A percentile compares a stretch with the other conserved stretches of the same genome.
These are phyloP conservation scores for Phytophthora colocasiae DNA, from an alignment of 352 stramenopile genomes.

Conservation along the genomic window DNA sequence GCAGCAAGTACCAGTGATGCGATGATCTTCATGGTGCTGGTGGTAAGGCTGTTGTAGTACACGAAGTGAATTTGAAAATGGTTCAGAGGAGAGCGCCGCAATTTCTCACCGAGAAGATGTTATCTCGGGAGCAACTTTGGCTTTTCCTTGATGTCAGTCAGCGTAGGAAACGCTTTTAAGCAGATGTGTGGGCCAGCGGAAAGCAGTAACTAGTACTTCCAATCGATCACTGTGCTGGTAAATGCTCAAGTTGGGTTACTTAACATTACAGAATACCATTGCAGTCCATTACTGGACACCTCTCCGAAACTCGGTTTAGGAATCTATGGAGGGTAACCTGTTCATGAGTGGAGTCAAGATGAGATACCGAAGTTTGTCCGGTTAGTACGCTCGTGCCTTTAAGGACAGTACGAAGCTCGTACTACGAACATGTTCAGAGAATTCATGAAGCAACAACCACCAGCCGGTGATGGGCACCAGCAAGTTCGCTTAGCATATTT, in stretches of 20 bases:
- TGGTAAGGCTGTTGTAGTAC: not conserved
- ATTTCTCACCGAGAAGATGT: slow-evolving; percentile 2
- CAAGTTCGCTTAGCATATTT: not conserved
- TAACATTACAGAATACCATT: not conserved
- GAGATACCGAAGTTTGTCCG: no score
- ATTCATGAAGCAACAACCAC: no score
- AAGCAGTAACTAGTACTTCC: slow-evolving; percentile 13
- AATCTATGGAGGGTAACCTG: not conserved
- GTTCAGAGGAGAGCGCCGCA: not conserved
- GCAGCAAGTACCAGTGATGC: slow-evolving; percentile 10
- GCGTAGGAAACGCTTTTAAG: slow-evolving; percentile 4
- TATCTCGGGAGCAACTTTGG: no score
- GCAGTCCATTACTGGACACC: not conserved
- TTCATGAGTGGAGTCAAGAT: no score
- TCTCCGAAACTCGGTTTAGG: not conserved
- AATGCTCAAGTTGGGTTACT: not conserved
- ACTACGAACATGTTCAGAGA: no score
- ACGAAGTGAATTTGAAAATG: slow-evolving; percentile 30
- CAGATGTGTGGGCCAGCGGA: slow-evolving; percentile 13
- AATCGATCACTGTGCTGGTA: slow-evolving; percentile 15
- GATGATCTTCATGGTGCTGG: slow-evolving; percentile 22
- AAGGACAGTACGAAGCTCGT: no score
- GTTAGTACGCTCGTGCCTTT: no score
- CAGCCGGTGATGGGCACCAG: no score
- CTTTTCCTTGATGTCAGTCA: not conserved